Conservation (phyloP, 306 rosid genomes). For the Vigna mungo region DNA sequence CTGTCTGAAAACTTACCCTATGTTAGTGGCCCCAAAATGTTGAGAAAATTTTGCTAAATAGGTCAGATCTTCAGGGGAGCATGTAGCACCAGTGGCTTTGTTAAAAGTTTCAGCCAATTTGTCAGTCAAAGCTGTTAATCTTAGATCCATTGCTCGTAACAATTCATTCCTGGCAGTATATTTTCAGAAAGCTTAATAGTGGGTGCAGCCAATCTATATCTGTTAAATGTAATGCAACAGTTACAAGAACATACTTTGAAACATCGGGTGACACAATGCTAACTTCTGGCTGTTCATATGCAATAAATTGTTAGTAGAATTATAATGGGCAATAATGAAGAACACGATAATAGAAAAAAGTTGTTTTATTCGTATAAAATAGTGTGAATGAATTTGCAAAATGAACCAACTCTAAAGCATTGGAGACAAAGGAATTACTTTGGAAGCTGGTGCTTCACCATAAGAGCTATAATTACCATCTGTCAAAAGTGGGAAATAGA, state of each 20-base stretch:
- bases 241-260: slow-evolving; percentile 80
- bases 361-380: slow-evolving; percentile 9
- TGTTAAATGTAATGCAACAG: slow-evolving; percentile 46
- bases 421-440: slow-evolving; percentile 53
- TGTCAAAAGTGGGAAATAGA: slow-evolving; percentile 45
- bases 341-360: slow-evolving; percentile 34
- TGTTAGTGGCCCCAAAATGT: slow-evolving; percentile 71
- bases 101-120: slow-evolving; percentile 62
- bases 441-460: slow-evolving; percentile 43
- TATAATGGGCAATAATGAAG: slow-evolving; percentile 27
- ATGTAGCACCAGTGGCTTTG: slow-evolving; percentile 56
- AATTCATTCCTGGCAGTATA: slow-evolving; percentile 79
- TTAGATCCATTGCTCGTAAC: slow-evolving; percentile 89
- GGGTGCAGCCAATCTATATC: slow-evolving; percentile 43
- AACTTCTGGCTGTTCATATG: slow-evolving; percentile 66
- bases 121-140: slow-evolving; percentile 73
- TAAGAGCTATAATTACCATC: slow-evolving; percentile 46
- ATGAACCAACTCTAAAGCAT: slow-evolving; percentile 31
- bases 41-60: slow-evolving; percentile 56
- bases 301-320: slow-evolving; percentile 49
- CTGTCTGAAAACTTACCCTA: slow-evolving; percentile 65
- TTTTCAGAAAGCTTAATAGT: slow-evolving; percentile 49
- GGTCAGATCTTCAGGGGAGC: slow-evolving; percentile 58
- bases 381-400: slow-evolving; percentile 31
- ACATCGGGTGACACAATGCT: slow-evolving; percentile 64